Evolutionary conservation across 306 rosid species (phyloP).

Genomic region (Pyrus bretschneideri): DNA sequence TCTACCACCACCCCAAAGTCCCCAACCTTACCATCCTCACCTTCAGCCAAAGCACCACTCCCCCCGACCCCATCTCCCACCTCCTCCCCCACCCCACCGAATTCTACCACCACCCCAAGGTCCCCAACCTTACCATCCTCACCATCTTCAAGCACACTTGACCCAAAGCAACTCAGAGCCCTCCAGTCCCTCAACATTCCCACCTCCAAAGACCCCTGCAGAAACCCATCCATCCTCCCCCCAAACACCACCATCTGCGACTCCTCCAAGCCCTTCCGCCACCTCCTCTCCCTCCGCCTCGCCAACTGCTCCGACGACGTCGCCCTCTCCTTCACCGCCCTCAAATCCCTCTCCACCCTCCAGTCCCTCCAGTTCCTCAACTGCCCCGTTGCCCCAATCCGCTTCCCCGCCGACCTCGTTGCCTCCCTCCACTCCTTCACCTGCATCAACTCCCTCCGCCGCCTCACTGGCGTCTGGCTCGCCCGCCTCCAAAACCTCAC

Average conservation of each 20-base stretch:
- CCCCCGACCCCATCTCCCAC: constrained; percentile 7
- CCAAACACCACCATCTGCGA: constrained; percentile 67
- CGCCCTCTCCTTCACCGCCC: constrained; percentile 84
- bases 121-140: constrained; percentile 19
- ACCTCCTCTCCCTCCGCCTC: constrained; percentile 61
- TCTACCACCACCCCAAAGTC: constrained; percentile 16
- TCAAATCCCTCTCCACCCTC: constrained; percentile 78
- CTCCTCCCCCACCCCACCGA: constrained; percentile 14
- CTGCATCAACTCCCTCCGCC: constrained; percentile 47
- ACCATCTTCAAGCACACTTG: constrained; percentile 39
- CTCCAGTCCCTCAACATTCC: constrained; percentile 87
- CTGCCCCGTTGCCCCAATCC: constrained; percentile 83
- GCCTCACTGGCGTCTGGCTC: constrained; percentile 80
- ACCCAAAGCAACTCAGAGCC: constrained; percentile 81
- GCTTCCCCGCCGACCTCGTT: constrained; percentile 63
- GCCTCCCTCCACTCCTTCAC: constrained; percentile 74
- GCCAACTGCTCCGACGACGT: constrained; percentile 71
- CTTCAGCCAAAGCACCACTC: neutral
- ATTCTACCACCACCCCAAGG: constrained; percentile 8
- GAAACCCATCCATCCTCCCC: constrained; percentile 34
- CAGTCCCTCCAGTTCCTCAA: constrained; percentile 58
- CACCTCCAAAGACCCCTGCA: constrained; percentile 70
- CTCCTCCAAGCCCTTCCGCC: constrained; percentile 69
- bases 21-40: constrained; percentile 5
- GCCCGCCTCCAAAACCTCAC: constrained; percentile 68